Base-by-base conservation (phyloP, 352 stramenopile species). In the Phytophthora melonis region DNA sequence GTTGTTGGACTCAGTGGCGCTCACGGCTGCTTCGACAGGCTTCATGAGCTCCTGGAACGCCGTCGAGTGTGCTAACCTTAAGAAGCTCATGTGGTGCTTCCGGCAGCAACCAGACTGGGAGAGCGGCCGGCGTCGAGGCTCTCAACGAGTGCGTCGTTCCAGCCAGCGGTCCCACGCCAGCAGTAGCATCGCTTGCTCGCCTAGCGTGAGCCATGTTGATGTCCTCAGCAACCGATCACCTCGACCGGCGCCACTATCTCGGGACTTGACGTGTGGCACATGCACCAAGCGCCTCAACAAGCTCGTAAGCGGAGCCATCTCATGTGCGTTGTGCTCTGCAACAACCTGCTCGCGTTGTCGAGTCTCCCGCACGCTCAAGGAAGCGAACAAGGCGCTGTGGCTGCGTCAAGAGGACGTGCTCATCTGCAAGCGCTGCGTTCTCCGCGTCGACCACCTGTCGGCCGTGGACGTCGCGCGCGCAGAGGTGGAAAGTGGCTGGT, bases 41-140 rank as follows among this genome's bases (percentile, higher is more conserved):
- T 80, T 84, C 30, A 65, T 84, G 21, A 86, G 76, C 56, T 85
- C 75, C 21, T 87, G 80, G 80, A 88, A 88, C 55, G 54, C 77
- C 1, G 67, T 86, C 53, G 78, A 85, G 60, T 84, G 73, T 43
- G 76, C 69, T 16, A 72, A 84, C 32, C 58, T 80, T 27, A 86
- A 86, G 55, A 88, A 88, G 59, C 72, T 86, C 47, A 76, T 70
- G 67, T 89, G 78, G 80, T 75, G 49, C 30, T 75, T 80, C 21
- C 68, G 69, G 32, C 68, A 72, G 21, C 65, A 68, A 27, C 58
- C 63, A 14, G 43, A 58, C 23, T 32, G 45, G 49, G 23, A 36
- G 8, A 50, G 27, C 41, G 19, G 18, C 16, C 32, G 54, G 30
- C 63, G 55, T 58, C 58, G 34, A 57, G 19, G 30, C 32, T 54